A percentile compares a stretch with the other conserved stretches of the same genome.
Evolutionary conservation across 2,329 filamentous ascomycete species (phyloP).

Genomic region (Penicillium sp.): DNA sequence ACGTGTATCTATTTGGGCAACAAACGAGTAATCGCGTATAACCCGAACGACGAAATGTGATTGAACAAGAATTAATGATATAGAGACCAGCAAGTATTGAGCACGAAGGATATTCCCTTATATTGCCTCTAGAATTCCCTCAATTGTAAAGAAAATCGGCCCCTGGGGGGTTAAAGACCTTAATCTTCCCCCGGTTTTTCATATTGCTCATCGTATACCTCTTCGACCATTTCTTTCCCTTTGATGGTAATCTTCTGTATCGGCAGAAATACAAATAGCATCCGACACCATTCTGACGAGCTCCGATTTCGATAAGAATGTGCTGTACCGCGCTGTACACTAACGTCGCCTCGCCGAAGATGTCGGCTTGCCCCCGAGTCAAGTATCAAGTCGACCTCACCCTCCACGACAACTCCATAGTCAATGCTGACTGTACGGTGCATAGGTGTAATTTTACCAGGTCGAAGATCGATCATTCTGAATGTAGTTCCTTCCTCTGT

Average conservation of each 20-base stretch:
- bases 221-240: conserved; percentile 60
- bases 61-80: too few species aligned
- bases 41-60: too few species aligned
- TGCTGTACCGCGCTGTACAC: conserved; percentile 41
- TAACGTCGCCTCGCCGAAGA: conserved; percentile 44
- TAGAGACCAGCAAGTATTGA: too few species aligned
- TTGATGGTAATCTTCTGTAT: conserved; percentile 48
- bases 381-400: conserved; percentile 44
- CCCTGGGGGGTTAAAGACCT: not conserved
- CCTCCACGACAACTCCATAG: conserved; percentile 47
- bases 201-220: conserved; percentile 38
- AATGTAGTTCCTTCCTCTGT: conserved; percentile 41
- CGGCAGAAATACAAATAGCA: conserved; percentile 43
- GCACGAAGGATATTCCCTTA: not conserved
- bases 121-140: not conserved
- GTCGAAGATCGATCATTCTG: conserved; percentile 43
- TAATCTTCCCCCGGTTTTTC: conserved; percentile 16
- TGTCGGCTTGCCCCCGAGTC: conserved; percentile 43
- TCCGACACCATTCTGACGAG: conserved; percentile 35
- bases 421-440: conserved; percentile 48
- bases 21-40: too few species aligned
- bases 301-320: conserved; percentile 41
- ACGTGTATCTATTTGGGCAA: too few species aligned
- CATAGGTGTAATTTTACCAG: conserved; percentile 42
- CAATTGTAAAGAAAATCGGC: not conserved